Conservation (phyloP, 129 eudicot genomes). For the Helianthus annuus region DNA sequence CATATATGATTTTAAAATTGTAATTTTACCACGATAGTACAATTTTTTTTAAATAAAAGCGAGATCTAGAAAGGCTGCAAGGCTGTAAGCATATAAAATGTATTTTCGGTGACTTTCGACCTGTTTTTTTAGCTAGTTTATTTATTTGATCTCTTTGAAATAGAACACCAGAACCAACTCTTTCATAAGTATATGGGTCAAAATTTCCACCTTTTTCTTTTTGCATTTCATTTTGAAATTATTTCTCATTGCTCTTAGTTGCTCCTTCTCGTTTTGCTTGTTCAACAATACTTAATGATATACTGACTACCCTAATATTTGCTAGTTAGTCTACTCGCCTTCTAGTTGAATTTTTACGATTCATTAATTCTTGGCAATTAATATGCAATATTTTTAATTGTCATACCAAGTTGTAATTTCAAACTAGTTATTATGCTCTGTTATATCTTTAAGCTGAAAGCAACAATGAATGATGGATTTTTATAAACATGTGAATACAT, state of each 20-base stretch:
- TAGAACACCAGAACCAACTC: not conserved
- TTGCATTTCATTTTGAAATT: not conserved
- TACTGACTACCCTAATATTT: not conserved
- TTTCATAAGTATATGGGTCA: not conserved
- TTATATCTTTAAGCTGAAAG: not conserved
- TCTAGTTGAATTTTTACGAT: not conserved
- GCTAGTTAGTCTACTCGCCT: not conserved
- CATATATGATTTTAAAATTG: not conserved
- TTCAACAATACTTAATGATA: not conserved
- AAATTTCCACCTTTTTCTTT: not conserved
- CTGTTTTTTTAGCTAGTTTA: not conserved
- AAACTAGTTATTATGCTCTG: not conserved
- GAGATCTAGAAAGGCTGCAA: not conserved
- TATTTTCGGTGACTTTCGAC: not conserved
- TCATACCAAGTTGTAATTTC: not conserved
- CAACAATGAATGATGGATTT: not conserved
- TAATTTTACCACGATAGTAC: not conserved
- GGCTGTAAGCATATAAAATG: not conserved
- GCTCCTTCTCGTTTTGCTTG: not conserved
- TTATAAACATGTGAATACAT: not conserved
- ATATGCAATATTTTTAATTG: not conserved
- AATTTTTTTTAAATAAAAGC: not conserved
- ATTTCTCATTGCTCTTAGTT: conserved; percentile 11
- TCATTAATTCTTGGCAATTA: not conserved
- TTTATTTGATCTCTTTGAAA: not conserved